A percentile compares a stretch with the other conserved stretches of the same genome.
phyloP scores from a whole-genome alignment of 257 asterid genomes.

The Solanum neorickii region DNA sequence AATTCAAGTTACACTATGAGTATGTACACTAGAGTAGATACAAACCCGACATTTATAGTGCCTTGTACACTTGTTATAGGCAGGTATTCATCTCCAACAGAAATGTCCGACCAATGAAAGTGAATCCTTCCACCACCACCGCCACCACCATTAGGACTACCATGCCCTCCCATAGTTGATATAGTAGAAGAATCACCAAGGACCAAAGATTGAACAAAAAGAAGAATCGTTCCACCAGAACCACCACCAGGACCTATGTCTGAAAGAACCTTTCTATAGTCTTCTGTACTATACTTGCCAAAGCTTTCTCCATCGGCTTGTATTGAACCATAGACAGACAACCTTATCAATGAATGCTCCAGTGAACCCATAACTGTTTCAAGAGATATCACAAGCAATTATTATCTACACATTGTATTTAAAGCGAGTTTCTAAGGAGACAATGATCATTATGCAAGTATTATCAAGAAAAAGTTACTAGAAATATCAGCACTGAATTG shows the following conservation, averaged over 20 bases:
- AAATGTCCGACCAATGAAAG: slow-evolving; percentile 81
- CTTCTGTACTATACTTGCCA: slow-evolving; percentile 24
- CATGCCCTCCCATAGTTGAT: slow-evolving; percentile 77
- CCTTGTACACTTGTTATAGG: slow-evolving; percentile 61
- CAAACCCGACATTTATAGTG: slow-evolving; percentile 52
- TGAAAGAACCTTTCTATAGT: slow-evolving; percentile 23
- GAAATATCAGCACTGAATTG: background rate
- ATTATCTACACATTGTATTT: background rate
- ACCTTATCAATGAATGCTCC: slow-evolving; percentile 57
- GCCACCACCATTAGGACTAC: slow-evolving; percentile 75
- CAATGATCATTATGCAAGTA: background rate
- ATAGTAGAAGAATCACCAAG: slow-evolving; percentile 38
- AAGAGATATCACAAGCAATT: background rate
- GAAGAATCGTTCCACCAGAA: slow-evolving; percentile 89
- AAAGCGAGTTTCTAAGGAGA: background rate
- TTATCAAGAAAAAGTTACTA: background rate
- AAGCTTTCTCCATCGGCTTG: slow-evolving; percentile 73
- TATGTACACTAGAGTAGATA: background rate
- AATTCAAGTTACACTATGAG: background rate
- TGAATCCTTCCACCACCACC: slow-evolving; percentile 95
- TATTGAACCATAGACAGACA: slow-evolving; percentile 57
- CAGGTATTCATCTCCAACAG: slow-evolving; percentile 57
- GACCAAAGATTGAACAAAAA: slow-evolving; percentile 49
- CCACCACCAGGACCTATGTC: slow-evolving; percentile 78
- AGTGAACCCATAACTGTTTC: slow-evolving; percentile 75